phyloP scores from a whole-genome alignment of 2,329 filamentous ascomycete genomes.

The Fusarium nygamai region DNA sequence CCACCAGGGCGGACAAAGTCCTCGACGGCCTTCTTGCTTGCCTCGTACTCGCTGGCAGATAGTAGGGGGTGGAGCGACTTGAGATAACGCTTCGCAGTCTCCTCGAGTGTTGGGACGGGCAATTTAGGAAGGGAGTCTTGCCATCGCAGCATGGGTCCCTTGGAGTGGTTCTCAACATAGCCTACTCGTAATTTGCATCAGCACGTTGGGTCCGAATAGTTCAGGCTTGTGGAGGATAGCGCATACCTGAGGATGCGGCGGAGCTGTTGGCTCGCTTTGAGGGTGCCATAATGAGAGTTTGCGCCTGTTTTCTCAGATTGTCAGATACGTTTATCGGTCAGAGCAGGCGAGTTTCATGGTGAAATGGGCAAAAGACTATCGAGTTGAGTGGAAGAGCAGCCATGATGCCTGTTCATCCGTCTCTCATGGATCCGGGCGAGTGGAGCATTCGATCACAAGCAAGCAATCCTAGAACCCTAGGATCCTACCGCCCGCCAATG shows the following conservation, averaged over 20 bases:
- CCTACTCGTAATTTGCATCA: conserved; percentile 57
- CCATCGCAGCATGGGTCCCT: conserved; percentile 84
- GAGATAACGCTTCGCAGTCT: conserved; percentile 82
- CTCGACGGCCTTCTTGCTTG: conserved; percentile 83
- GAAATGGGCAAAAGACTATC: not conserved
- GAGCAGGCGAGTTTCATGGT: not conserved
- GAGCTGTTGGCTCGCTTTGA: conserved; percentile 67
- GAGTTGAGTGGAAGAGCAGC: not conserved
- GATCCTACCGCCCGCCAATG: conserved; percentile 11
- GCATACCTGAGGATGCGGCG: conserved; percentile 59
- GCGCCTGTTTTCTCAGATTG: conserved; percentile 21
- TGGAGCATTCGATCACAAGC: conserved; percentile 29
- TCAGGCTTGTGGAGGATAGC: not conserved
- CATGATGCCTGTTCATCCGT: not conserved
- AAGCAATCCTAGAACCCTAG: conserved; percentile 11
- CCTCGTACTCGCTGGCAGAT: conserved; percentile 72
- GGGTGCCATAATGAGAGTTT: conserved; percentile 60
- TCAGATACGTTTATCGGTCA: not conserved
- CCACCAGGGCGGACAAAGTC: conserved; percentile 92
- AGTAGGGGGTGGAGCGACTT: conserved; percentile 82
- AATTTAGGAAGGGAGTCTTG: conserved; percentile 85
- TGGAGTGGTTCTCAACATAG: conserved; percentile 82
- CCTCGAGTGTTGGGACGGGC: conserved; percentile 83
- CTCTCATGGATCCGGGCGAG: not conserved
- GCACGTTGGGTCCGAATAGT: not conserved